phyloP scores from a whole-genome alignment of 345 rosid species.

The Noccaea bulbosa region DNA sequence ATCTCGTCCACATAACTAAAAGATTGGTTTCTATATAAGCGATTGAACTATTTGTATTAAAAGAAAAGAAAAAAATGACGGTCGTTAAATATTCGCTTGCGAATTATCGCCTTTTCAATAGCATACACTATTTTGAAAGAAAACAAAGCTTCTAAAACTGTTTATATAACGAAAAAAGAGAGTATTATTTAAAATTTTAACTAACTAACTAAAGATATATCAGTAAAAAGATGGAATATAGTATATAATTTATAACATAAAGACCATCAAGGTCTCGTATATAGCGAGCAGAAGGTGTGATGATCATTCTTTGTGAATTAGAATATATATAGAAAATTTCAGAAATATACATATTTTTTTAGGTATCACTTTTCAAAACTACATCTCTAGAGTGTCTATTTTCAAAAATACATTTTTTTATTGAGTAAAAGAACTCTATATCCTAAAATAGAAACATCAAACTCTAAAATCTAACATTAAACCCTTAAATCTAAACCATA shows the following conservation, averaged over 20 bases:
- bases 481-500: too few species aligned
- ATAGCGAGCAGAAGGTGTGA: conserved; percentile 27
- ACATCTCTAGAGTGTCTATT: too few species aligned
- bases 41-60: background rate
- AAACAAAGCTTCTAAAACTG: too few species aligned
- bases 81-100: background rate
- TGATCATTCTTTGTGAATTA: conserved; percentile 12
- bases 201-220: background rate
- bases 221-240: conserved; percentile 9
- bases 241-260: conserved; percentile 14
- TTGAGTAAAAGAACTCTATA: too few species aligned
- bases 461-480: too few species aligned
- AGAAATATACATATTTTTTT: too few species aligned
- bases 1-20: conserved; percentile 32
- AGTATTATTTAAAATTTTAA: too few species aligned
- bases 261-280: conserved; percentile 35
- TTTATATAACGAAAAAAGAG: too few species aligned
- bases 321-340: too few species aligned
- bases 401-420: too few species aligned
- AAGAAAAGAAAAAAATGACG: background rate
- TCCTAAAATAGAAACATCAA: too few species aligned
- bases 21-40: conserved; percentile 24
- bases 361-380: too few species aligned
- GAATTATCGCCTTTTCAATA: background rate
- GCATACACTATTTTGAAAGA: background rate